Evolutionary conservation across 257 asterid genomes (phyloP).

Genomic region (Solanum piurae): DNA sequence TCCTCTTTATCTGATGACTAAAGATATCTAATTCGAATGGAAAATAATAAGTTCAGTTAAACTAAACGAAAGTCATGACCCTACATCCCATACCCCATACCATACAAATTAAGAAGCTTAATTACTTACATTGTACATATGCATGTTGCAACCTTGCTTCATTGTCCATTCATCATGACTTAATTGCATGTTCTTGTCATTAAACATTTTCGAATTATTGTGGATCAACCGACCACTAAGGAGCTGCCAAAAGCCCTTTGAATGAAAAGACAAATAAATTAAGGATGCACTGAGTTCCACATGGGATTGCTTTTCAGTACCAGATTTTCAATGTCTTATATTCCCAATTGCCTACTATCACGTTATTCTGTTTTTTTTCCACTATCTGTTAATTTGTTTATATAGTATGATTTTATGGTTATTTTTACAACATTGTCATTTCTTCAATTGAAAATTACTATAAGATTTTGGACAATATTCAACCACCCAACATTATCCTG

Average conservation of each 20-base stretch:
- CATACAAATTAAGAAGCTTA: not conserved
- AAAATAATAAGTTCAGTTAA: not conserved
- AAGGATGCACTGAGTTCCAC: not conserved
- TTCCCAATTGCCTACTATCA: not conserved
- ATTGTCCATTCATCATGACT: not conserved
- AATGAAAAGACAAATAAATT: not conserved
- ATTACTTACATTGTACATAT: not conserved
- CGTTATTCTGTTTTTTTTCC: not conserved
- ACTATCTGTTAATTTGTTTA: not conserved
- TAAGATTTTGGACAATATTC: not conserved
- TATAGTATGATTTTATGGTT: not conserved
- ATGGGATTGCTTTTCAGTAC: not conserved
- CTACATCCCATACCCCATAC: not conserved
- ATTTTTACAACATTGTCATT: not conserved
- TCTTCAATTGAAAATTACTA: not conserved
- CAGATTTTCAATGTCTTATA: not conserved
- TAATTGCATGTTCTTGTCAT: not conserved
- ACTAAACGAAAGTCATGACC: not conserved
- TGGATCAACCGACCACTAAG: not conserved
- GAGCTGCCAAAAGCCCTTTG: not conserved
- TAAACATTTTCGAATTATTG: not conserved
- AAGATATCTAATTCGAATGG: not conserved
- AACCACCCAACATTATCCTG: constrained; percentile 2
- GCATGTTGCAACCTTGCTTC: not conserved
- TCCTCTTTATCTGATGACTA: not conserved